These are phyloP conservation scores for Hyphodiscus sp. DNA, from an alignment of 2,329 filamentous ascomycete species.

Conservation along the genomic window DNA sequence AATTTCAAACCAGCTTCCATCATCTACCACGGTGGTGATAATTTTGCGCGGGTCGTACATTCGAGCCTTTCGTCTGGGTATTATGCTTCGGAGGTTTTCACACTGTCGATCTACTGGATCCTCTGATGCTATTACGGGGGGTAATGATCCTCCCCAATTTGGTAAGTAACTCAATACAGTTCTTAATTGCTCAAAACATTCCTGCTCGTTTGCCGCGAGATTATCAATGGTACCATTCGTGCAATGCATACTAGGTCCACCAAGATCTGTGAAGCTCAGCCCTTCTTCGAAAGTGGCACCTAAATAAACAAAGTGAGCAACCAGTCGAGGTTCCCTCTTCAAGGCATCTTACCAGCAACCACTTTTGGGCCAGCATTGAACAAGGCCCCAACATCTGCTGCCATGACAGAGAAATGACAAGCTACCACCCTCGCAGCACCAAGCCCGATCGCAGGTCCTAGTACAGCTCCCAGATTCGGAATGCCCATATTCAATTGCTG, in stretches of 20 bases:
- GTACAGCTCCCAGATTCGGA: slow-evolving; percentile 55
- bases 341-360: slow-evolving; percentile 37
- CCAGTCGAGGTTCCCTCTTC: no score
- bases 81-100: slow-evolving; percentile 44
- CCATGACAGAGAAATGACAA: slow-evolving; percentile 62
- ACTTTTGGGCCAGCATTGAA: slow-evolving; percentile 61
- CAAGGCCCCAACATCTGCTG: slow-evolving; percentile 51
- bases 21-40: slow-evolving; percentile 50
- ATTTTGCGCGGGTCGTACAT: slow-evolving; percentile 56
- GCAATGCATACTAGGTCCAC: slow-evolving; percentile 55
- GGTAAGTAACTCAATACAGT: slow-evolving; percentile 52
- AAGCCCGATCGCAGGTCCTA: slow-evolving; percentile 58
- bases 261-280: slow-evolving; percentile 50
- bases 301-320: slow-evolving; percentile 1
- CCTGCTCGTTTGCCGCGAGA: slow-evolving; percentile 51
- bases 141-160: slow-evolving; percentile 47
- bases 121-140: slow-evolving; percentile 39
- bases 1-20: slow-evolving; percentile 55
- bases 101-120: slow-evolving; percentile 46
- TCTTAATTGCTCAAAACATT: slow-evolving; percentile 54
- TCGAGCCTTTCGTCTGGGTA: slow-evolving; percentile 49
- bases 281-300: slow-evolving; percentile 59
- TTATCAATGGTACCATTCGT: slow-evolving; percentile 63
- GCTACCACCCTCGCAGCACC: slow-evolving; percentile 55
- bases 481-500: slow-evolving; percentile 56